Percentiles rank a stretch among this genome's conserved stretches.
Evolutionary conservation across 306 rosid species (phyloP).

Genomic region (Quillaja saponaria): DNA sequence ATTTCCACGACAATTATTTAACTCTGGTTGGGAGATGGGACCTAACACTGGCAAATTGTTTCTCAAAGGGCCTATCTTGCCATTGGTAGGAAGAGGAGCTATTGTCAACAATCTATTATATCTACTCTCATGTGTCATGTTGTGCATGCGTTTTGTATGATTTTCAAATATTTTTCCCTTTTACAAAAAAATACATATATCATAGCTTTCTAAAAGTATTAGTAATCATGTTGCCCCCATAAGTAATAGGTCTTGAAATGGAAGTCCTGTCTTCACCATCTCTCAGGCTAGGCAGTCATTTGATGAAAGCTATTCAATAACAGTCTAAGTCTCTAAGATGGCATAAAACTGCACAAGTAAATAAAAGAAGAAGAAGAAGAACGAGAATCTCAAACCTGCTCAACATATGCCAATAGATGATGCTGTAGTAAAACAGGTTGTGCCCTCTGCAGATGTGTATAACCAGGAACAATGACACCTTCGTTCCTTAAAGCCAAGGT

Average conservation of each 20-base stretch:
- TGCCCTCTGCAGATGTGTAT: conserved; percentile 89
- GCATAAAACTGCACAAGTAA: neutral
- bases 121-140: neutral
- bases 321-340: neutral
- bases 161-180: neutral
- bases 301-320: too few species aligned
- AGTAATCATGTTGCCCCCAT: neutral
- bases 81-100: neutral
- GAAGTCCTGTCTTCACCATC: conserved; percentile 9
- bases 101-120: neutral
- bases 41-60: neutral
- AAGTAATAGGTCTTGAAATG: neutral
- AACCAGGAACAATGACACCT: conserved; percentile 89
- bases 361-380: neutral
- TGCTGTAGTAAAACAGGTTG: conserved; percentile 89
- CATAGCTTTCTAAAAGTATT: neutral
- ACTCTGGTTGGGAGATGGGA: neutral
- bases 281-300: neutral
- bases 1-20: neutral
- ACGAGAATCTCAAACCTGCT: conserved; percentile 64
- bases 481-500: conserved; percentile 60
- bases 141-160: neutral
- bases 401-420: conserved; percentile 82
- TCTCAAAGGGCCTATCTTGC: neutral
- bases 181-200: neutral